Evolutionary conservation across 768 basidiomycete species (phyloP), one percentile per base, ranked within the genome.

Genomic region (Cytidiella melzeri): DNA sequence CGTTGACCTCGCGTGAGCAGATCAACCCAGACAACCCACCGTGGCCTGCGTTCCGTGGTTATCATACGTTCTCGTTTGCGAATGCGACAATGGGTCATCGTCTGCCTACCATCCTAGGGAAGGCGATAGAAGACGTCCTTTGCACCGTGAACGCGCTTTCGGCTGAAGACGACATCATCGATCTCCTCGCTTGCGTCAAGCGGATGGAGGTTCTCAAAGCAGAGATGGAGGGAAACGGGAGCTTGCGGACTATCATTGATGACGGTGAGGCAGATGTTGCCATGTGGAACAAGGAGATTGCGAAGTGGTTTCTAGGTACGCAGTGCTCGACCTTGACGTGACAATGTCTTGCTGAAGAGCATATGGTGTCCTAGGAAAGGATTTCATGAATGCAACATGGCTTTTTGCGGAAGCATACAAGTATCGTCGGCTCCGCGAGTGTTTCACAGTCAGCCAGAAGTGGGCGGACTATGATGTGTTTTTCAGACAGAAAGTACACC

Each of bases 381-480:
- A 89, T 59, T 93, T 92, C 61, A 94, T 94, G 91, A 92, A 88
- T 63, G 92, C 93, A 0, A 92, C 92, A 4, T 95, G 92, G 93
- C 71, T 96, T 15, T 96, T 97, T 59, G 94, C 93, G 19, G 93
- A 95, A 65, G 92, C 93, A 13, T 91, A 92, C 72, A 92, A 91
- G 65, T 92, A 92, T 64, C 85, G 90, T 56, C 82, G 91, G 52
- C 77, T 97, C 41, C 89, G 87, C 53, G 93, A 95, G 66, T 91
- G 89, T 67, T 97, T 97, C 72, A 92, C 87, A 54, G 72, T 91
- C 52, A 88, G 87, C 73, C 90, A 88, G 62, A 86, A 78, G 67
- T 97, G 92, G 90, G 76, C 76, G 53, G 79, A 84, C 57, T 95
- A 95, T 63, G 93, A 95, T 62, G 92, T 95, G 39, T 97, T 96